A percentile compares a stretch with the other conserved stretches of the same genome.
Evolutionary conservation across 768 basidiomycete genomes (phyloP).

Genomic region (Tephrocybe sp.): DNA sequence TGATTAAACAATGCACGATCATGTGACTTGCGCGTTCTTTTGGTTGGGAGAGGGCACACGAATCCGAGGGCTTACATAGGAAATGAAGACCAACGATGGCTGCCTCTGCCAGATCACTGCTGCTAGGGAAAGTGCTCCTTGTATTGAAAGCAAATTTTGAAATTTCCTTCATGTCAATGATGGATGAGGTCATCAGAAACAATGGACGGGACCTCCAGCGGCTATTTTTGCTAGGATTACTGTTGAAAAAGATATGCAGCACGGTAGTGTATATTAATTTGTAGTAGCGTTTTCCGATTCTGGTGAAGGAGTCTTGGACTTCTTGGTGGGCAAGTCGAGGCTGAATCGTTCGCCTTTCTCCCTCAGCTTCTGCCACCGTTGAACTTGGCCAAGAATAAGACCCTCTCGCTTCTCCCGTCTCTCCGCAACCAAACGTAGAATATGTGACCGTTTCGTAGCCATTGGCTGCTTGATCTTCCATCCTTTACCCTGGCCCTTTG

Average conservation of each 20-base stretch:
- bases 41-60: background rate
- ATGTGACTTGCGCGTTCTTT: constrained; percentile 18
- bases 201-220: no score
- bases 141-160: no score
- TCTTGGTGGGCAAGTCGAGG: constrained; percentile 8
- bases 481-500: constrained; percentile 38
- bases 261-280: no score
- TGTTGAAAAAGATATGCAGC: no score
- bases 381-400: constrained; percentile 33
- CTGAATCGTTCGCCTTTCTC: constrained; percentile 27
- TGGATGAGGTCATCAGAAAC: no score
- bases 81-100: no score
- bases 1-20: constrained; percentile 15
- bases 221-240: no score
- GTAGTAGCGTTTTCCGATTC: constrained; percentile 5
- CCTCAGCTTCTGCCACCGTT: constrained; percentile 35
- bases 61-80: no score
- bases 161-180: no score
- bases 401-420: constrained; percentile 40
- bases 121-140: no score
- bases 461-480: constrained; percentile 43
- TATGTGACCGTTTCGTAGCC: constrained; percentile 45
- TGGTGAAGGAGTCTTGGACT: constrained; percentile 1
- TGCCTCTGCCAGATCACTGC: no score
- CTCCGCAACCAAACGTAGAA: constrained; percentile 42